Conservation (phyloP, 306 rosid genomes). For the Castanopsis chinensis region DNA sequence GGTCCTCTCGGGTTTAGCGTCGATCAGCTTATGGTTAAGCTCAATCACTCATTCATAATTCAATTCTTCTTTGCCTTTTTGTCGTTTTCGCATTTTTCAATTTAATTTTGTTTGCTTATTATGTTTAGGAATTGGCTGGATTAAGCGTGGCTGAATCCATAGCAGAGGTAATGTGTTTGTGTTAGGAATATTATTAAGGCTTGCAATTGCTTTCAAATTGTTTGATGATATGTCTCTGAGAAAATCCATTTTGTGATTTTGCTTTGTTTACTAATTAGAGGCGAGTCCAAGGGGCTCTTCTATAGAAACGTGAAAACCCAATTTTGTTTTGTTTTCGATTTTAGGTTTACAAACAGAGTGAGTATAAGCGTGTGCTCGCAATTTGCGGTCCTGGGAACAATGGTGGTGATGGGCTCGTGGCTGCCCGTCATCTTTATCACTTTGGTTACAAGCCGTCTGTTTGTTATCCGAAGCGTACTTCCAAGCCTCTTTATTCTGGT, state of each 20-base stretch:
- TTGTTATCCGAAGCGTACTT: slow-evolving; percentile 85
- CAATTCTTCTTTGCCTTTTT: not conserved
- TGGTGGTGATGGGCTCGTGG: slow-evolving; percentile 96
- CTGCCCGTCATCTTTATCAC: slow-evolving; percentile 89
- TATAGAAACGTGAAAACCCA: not conserved
- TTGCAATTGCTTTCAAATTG: not conserved
- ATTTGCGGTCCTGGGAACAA: slow-evolving; percentile 99
- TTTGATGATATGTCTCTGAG: slow-evolving; percentile 8
- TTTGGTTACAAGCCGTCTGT: slow-evolving; percentile 76
- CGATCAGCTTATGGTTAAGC: slow-evolving; percentile 84
- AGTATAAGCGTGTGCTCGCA: slow-evolving; percentile 66
- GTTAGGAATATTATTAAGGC: not conserved
- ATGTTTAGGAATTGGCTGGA: slow-evolving; percentile 89
- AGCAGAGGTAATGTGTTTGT: slow-evolving; percentile 64
- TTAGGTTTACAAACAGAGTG: slow-evolving; percentile 69
- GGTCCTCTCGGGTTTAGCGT: slow-evolving; percentile 92
- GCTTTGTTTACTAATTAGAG: too few relatives aligned
- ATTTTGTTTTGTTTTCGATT: slow-evolving; percentile 14
- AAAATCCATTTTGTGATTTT: not conserved
- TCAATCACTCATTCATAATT: not conserved
- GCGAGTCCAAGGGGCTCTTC: too few relatives aligned
- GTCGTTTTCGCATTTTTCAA: not conserved
- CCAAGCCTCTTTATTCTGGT: slow-evolving; percentile 80
- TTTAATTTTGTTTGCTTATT: not conserved
- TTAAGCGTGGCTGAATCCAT: slow-evolving; percentile 85